A percentile compares a stretch with the other conserved stretches of the same genome.
These are phyloP conservation scores for Trapa bicornis DNA, from an alignment of 345 rosid species.

Conservation along the genomic window DNA sequence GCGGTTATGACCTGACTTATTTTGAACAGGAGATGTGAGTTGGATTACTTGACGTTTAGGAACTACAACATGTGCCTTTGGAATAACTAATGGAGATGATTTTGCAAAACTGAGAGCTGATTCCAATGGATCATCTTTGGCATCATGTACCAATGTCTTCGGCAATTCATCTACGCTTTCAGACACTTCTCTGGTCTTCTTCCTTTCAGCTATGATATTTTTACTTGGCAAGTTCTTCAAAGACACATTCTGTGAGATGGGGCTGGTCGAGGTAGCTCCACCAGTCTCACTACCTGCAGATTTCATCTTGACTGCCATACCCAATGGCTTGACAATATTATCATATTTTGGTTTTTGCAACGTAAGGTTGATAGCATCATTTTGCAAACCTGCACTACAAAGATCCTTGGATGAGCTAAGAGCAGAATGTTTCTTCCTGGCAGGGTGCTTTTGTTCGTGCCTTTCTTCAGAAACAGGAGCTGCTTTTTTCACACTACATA, in stretches of 20 bases:
- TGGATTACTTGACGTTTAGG: slow-evolving; percentile 90
- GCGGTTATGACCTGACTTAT: slow-evolving; percentile 37
- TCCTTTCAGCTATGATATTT: slow-evolving; percentile 17
- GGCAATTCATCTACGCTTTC: slow-evolving; percentile 26
- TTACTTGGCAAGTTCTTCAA: slow-evolving; percentile 23
- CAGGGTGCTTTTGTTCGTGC: slow-evolving; percentile 17
- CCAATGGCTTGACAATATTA: background rate
- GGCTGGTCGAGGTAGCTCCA: slow-evolving; percentile 23
- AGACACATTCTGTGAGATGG: slow-evolving; percentile 18
- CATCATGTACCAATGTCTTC: slow-evolving; percentile 38
- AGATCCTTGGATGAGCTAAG: slow-evolving; percentile 17
- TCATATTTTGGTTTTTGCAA: background rate
- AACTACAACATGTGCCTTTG: slow-evolving; percentile 36
- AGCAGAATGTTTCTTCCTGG: slow-evolving; percentile 21
- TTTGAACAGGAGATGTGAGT: slow-evolving; percentile 54
- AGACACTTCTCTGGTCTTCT: slow-evolving; percentile 17
- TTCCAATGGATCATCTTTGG: slow-evolving; percentile 38
- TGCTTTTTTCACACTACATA: slow-evolving; percentile 19
- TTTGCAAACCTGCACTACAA: background rate
- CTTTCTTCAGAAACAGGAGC: slow-evolving; percentile 22
- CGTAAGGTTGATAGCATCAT: background rate
- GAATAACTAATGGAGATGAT: slow-evolving; percentile 23
- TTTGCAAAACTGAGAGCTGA: slow-evolving; percentile 33
- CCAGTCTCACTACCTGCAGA: slow-evolving; percentile 23
- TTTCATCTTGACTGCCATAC: slow-evolving; percentile 10